A percentile compares a stretch with the other conserved stretches of the same genome.
phyloP scores from a whole-genome alignment of 2,329 filamentous ascomycete genomes.

The Aspergillus eucalypticola region DNA sequence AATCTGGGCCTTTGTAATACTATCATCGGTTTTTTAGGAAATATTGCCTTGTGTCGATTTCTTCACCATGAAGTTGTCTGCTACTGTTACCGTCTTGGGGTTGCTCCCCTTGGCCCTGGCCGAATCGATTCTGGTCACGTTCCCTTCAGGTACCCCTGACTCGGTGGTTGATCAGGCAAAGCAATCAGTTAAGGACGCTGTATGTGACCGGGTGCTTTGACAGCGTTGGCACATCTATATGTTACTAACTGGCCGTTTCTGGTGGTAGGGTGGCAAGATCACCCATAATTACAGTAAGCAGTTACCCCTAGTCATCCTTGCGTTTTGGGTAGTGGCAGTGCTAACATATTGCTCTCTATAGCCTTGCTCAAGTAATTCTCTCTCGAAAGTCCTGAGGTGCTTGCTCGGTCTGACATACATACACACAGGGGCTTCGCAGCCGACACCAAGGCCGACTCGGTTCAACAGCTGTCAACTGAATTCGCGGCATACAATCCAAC shows the following conservation, averaged over 20 bases:
- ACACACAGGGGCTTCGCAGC: constrained; percentile 71
- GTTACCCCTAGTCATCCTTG: neutral
- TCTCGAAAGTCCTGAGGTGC: neutral
- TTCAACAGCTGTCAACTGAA: constrained; percentile 67
- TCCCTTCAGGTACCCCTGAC: constrained; percentile 68
- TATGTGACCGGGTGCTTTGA: constrained; percentile 32
- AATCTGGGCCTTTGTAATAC: neutral
- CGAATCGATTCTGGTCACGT: constrained; percentile 77
- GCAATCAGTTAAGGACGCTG: constrained; percentile 66
- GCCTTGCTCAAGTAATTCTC: constrained; percentile 45
- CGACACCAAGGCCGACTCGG: constrained; percentile 66
- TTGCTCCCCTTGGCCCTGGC: constrained; percentile 64
- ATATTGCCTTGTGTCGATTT: neutral
- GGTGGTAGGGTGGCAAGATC: constrained; percentile 64
- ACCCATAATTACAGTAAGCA: constrained; percentile 77
- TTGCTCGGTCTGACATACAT: constrained; percentile 1
- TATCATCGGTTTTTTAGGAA: neutral
- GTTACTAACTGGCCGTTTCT: constrained; percentile 17
- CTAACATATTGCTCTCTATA: constrained; percentile 22
- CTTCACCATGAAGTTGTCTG: constrained; percentile 63
- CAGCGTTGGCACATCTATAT: neutral
- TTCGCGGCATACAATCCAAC: constrained; percentile 61
- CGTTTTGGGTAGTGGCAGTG: neutral
- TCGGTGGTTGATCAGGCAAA: constrained; percentile 70
- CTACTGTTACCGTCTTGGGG: constrained; percentile 57